These are phyloP conservation scores for Betula pendula DNA, from an alignment of 306 rosid genomes.

Conservation along the genomic window DNA sequence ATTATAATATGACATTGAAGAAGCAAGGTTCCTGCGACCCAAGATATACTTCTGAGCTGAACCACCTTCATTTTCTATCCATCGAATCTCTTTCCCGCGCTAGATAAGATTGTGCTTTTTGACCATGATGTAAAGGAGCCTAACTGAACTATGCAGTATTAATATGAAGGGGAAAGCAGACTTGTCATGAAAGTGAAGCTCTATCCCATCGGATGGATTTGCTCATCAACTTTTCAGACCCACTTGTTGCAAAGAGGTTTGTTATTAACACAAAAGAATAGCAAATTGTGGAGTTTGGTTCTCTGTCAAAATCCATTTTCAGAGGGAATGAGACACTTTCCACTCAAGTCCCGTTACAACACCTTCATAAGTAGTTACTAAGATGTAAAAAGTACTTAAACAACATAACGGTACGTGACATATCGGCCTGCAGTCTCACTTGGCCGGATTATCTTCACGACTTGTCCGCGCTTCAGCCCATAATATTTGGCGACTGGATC, in stretches of 20 bases:
- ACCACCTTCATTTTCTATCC: too few relatives aligned
- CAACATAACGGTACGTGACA: constrained; percentile 76
- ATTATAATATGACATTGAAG: constrained; percentile 41
- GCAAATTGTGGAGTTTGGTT: neutral
- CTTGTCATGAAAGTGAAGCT: too few relatives aligned
- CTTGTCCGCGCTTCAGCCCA: constrained; percentile 91
- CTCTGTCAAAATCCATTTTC: neutral
- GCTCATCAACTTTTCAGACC: too few relatives aligned
- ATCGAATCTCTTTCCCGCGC: too few relatives aligned
- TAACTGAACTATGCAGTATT: too few relatives aligned
- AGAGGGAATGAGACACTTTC: neutral
- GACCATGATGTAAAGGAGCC: too few relatives aligned
- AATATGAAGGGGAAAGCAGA: too few relatives aligned
- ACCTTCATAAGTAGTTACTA: neutral
- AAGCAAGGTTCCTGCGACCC: too few relatives aligned
- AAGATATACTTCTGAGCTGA: too few relatives aligned
- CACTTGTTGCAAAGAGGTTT: too few relatives aligned
- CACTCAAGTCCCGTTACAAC: neutral
- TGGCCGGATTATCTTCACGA: constrained; percentile 78
- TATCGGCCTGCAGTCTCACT: constrained; percentile 92
- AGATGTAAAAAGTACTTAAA: constrained; percentile 20
- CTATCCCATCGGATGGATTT: too few relatives aligned
- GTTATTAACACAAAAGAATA: neutral
- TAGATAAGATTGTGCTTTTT: too few relatives aligned
- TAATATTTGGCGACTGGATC: constrained; percentile 87